phyloP scores from a whole-genome alignment of 164 flowering plant species.

The Amborella trichopoda region DNA sequence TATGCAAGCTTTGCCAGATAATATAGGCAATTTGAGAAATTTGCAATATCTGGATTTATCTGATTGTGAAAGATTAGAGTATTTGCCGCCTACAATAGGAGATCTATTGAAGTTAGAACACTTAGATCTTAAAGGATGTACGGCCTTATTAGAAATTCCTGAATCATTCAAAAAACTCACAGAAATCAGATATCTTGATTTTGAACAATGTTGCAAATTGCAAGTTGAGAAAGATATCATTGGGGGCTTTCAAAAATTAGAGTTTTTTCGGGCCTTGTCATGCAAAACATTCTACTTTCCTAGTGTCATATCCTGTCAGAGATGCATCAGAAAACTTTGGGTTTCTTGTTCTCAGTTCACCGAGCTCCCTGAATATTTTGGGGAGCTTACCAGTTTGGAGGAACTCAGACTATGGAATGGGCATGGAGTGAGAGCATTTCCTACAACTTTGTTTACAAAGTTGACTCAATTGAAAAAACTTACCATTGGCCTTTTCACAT shows the following conservation, averaged over 20 bases:
- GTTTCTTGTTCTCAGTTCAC: background rate
- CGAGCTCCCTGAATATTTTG: slow-evolving; percentile 1
- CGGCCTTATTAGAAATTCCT: background rate
- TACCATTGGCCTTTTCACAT: background rate
- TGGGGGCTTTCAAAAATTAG: background rate
- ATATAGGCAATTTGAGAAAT: background rate
- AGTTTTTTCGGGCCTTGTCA: background rate
- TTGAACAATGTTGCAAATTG: background rate
- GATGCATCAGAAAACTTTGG: background rate
- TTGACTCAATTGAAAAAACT: background rate
- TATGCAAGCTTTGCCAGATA: slow-evolving; percentile 2
- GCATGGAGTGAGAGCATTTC: background rate
- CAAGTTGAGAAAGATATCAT: background rate
- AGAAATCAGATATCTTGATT: slow-evolving; percentile 2
- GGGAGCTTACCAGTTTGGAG: slow-evolving; percentile 1
- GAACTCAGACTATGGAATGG: background rate
- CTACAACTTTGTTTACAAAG: slow-evolving; percentile 2
- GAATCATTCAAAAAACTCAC: background rate
- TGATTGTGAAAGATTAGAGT: background rate
- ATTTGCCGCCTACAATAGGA: slow-evolving; percentile 1
- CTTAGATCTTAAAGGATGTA: background rate
- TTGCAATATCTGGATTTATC: slow-evolving; percentile 1
- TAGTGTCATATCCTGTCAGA: background rate
- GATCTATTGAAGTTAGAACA: slow-evolving; percentile 1
- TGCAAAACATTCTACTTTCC: slow-evolving; percentile 3